Evolutionary conservation across 73 alveolate genomes (phyloP).

Genomic region (Tetrahymena thermophila): DNA sequence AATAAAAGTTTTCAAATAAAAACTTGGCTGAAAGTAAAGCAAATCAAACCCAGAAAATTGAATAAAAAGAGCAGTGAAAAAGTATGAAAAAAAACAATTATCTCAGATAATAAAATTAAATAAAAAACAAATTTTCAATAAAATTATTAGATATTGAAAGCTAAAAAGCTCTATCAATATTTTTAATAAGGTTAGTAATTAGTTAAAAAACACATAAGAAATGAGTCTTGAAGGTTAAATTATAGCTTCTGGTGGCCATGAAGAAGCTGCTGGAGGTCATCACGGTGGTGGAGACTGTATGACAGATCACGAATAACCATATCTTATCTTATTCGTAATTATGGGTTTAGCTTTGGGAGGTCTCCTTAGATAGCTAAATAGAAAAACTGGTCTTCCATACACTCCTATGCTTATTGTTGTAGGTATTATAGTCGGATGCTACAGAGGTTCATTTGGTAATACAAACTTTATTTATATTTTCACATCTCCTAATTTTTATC

Average conservation of each 20-base stretch:
- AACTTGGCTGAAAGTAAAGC: conserved; percentile 1
- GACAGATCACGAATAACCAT: not conserved
- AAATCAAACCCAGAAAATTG: not conserved
- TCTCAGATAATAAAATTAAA: not conserved
- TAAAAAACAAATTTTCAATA: not conserved
- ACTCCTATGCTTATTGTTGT: conserved; percentile 39
- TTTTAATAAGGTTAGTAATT: not conserved
- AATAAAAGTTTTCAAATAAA: not conserved
- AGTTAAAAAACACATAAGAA: not conserved
- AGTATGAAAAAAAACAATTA: not conserved
- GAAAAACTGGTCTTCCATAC: conserved; percentile 38
- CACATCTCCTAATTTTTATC: not conserved
- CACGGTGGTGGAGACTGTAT: not conserved
- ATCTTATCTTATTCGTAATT: not conserved
- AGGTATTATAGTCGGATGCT: conserved; percentile 34
- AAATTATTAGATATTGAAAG: not conserved
- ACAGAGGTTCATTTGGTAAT: not conserved
- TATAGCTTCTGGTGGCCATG: not conserved
- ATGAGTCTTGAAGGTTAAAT: not conserved
- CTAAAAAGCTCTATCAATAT: not conserved
- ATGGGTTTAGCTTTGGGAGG: not conserved
- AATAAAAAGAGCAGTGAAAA: not conserved
- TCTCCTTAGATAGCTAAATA: not conserved
- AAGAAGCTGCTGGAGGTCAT: not conserved
- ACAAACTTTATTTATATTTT: not conserved